Base-by-base conservation (phyloP, 2,329 filamentous ascomycete species). In the Delphinella strobiligena region DNA sequence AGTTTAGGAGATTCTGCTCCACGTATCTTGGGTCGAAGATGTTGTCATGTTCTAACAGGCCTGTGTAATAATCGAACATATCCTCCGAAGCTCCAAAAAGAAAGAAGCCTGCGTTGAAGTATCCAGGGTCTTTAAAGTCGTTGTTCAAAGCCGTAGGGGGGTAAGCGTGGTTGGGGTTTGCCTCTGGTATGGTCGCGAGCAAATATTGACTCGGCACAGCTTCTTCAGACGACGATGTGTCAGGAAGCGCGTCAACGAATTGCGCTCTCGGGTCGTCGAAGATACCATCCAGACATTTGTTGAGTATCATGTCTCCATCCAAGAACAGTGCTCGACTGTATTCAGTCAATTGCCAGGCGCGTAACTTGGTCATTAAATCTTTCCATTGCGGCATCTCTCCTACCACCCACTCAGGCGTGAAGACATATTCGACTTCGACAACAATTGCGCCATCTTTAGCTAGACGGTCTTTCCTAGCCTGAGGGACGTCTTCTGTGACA, bases 71-170 rank as follows among this genome's bases (percentile, higher is more conserved):
- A 48, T 61, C 53, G 45, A 58, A 57, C 7, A 54, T 40, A 12
- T 43, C 36, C n/a, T 47, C 31, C 10, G 48, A 51, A 5, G 59
- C 59, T 24, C 49, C 36, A 30, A 61, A 48, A 19, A 63, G 46
- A 45, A 61, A 60, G 49, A 62, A 61, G 24, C 60, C 60, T 1
- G 58, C 58, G 45, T 57, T 60, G 44, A 62, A 50, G 38, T 58
- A 54, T 34, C 51, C 47, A 5, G 45, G 36, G 27, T 49, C 50
- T 19, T 57, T 54, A 34, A 54, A 51, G 11, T 54, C 54, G 31
- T 51, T 46, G 18, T 44, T 22, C 12, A 40, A 49, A 16, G 52
- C 43, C 7, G 41, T 46, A 4, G 60, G 60, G 3, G 61, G 61
- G 40, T 55, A 61, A n/a, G 49, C 36, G 47, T 63, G 60, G 11